Conservation (phyloP, 371 early-diverging fungal genomes). For the Zopfochytrium polystomum region DNA sequence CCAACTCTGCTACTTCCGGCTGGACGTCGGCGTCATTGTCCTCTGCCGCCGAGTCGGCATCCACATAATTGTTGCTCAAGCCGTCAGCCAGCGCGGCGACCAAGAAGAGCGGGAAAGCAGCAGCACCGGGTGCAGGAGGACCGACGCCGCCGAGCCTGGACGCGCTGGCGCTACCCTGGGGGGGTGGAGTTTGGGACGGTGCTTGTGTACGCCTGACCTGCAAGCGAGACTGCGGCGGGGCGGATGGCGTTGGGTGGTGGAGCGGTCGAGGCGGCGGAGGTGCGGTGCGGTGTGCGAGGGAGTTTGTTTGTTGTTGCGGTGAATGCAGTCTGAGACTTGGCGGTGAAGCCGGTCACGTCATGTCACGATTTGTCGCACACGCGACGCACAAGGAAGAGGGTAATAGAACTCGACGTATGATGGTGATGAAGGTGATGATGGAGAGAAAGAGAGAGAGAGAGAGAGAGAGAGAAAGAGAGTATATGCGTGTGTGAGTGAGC, state of each 20-base stretch:
- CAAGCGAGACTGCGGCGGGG: slow-evolving; percentile 66
- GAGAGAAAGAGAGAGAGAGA: neutral
- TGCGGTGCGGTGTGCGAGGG: neutral
- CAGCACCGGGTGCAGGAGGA: no score
- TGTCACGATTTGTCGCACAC: neutral
- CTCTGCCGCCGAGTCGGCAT: slow-evolving; percentile 6
- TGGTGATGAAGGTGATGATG: neutral
- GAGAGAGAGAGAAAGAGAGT: no score
- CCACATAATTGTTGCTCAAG: no score
- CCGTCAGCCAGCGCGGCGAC: no score
- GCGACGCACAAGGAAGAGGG: neutral
- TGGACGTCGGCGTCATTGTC: slow-evolving; percentile 32
- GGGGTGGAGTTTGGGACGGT: slow-evolving; percentile 95
- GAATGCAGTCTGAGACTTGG: neutral
- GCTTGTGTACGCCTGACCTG: slow-evolving; percentile 80
- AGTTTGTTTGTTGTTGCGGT: no score
- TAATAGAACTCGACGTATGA: neutral
- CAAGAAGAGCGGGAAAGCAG: no score
- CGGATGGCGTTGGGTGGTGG: slow-evolving; percentile 15
- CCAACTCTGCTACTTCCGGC: neutral
- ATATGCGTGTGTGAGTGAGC: no score
- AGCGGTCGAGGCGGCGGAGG: neutral
- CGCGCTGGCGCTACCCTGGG: no score
- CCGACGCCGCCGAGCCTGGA: no score
- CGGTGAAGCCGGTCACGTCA: neutral